Base-by-base conservation (phyloP, 768 basidiomycete genomes). In the Symmetrospora coprosmae region DNA sequence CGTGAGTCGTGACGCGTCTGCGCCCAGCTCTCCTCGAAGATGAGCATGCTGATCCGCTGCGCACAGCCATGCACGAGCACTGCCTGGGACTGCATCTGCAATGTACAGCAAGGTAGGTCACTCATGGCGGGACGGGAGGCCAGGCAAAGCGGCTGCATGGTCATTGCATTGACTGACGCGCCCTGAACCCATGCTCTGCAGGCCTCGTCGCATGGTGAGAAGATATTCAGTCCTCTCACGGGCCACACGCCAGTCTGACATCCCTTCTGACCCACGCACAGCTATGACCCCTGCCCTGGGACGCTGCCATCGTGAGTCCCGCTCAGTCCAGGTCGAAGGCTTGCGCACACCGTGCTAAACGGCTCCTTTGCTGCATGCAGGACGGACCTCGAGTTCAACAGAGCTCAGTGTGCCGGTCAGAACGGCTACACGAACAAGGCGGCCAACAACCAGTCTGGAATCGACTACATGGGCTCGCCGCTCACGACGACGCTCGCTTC, bases 1-100 rank as follows among this genome's bases (percentile, higher is more conserved):
- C 45, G 13, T 46, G 45, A 46, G 27, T 17, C 45, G 11, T 23
- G 9, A 11, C 11, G 27, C 45, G 9, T 11, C 45, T 46, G 45
- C 45, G 43, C 25, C 25, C 11, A 25, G 13, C 11, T 46, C 43
- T 46, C 43, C 8, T 9, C 11, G 11, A 11, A 46, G 43, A 11
- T 23, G 43, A 9, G 14, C 43, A 17, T 11, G 13, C 43, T 9
- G 43, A 46, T 11, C 25, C 9, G 11, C 9, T 16, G 25, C 25
- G 43, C 9, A 11, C 43, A 13, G 13, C 11, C 43, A 17, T 46
- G 21, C 25, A 9, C 9, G 13, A 46, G 43, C 13, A 46, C 39
- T 27, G 40, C 43, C 31, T 58, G 55, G 55, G 55, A 3, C n/a
- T 58, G 55, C 31, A 47, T 58, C 43, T 58, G 55, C 23, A 58